Percentiles rank a stretch among this genome's conserved stretches.
Conservation (phyloP, 225 moss, liverwort and hornwort genomes). For the Rhytidiadelphus loreus region DNA sequence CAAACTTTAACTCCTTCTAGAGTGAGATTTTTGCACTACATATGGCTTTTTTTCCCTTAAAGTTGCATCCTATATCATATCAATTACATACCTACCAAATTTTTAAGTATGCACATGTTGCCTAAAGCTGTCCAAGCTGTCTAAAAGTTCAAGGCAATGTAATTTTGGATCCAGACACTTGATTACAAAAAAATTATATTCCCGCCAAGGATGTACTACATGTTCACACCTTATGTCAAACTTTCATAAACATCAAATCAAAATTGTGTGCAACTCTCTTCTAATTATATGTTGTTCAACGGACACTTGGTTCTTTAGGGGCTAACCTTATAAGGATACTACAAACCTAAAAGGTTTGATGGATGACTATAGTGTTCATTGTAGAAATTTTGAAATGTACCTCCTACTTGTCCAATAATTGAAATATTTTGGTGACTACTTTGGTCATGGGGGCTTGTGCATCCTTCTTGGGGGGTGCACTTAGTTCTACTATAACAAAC, state of each 20-base stretch:
- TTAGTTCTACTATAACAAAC: no score
- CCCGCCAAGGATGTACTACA: neutral
- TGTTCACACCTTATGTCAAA: neutral
- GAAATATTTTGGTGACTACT: no score
- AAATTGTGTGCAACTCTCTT: neutral
- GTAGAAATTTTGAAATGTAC: no score
- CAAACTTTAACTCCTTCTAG: neutral
- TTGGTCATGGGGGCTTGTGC: fast-evolving
- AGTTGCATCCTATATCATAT: neutral
- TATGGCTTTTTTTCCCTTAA: no score
- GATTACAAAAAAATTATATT: neutral
- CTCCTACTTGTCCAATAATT: no score
- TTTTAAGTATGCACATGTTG: fast-evolving
- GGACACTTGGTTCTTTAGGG: fast-evolving
- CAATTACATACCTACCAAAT: neutral
- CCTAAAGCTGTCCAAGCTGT: fast-evolving
- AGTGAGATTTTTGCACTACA: neutral
- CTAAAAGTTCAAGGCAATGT: fast-evolving
- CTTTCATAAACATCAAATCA: no score
- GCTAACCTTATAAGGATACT: fast-evolving
- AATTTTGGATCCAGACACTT: fast-evolving
- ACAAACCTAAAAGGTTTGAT: fast-evolving
- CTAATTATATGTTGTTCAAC: neutral
- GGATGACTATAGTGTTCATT: no score
- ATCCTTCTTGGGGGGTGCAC: no score